Evolutionary conservation across 1,284 basidiomycete genomes (phyloP).

Genomic region (Cryptococcus sp.): DNA sequence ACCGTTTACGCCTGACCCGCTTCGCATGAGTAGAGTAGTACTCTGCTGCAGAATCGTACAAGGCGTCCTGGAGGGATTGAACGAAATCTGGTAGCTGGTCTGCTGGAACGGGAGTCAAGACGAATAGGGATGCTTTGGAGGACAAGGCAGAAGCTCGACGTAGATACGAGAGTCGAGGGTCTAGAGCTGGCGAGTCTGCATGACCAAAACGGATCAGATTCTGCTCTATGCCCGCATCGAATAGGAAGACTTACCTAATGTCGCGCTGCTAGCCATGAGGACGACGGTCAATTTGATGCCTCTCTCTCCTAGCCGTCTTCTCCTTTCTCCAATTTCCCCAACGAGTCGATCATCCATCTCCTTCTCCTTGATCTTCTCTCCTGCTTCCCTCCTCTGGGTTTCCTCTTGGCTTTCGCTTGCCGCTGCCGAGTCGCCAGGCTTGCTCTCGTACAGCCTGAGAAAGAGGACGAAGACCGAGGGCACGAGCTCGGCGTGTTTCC

Average conservation of each 20-base stretch:
- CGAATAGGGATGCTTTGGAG: slow-evolving; percentile 87
- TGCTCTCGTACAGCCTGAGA: slow-evolving; percentile 71
- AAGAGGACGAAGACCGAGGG: slow-evolving; percentile 93
- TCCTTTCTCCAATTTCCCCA: slow-evolving; percentile 73
- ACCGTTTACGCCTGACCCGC: slow-evolving; percentile 83
- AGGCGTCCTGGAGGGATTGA: slow-evolving; percentile 75
- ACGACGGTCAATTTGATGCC: slow-evolving; percentile 93
- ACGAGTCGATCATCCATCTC: slow-evolving; percentile 72
- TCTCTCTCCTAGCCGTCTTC: slow-evolving; percentile 76
- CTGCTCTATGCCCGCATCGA: not conserved
- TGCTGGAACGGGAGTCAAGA: slow-evolving; percentile 83
- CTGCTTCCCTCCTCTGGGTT: slow-evolving; percentile 20
- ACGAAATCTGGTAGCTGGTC: slow-evolving; percentile 83
- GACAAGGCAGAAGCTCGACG: slow-evolving; percentile 84
- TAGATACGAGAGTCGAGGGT: slow-evolving; percentile 78
- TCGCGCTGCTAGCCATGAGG: slow-evolving; percentile 79
- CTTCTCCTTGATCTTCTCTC: slow-evolving; percentile 64
- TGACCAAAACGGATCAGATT: not conserved
- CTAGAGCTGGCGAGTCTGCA: slow-evolving; percentile 77
- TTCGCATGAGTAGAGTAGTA: slow-evolving; percentile 92
- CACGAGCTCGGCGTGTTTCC: slow-evolving; percentile 87
- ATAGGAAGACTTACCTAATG: slow-evolving; percentile 65
- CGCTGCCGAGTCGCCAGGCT: slow-evolving; percentile 24
- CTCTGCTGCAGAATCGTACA: slow-evolving; percentile 84
- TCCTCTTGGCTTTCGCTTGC: slow-evolving; percentile 19